Conservation (phyloP, 345 rosid species). For the Citropsis articulata region DNA sequence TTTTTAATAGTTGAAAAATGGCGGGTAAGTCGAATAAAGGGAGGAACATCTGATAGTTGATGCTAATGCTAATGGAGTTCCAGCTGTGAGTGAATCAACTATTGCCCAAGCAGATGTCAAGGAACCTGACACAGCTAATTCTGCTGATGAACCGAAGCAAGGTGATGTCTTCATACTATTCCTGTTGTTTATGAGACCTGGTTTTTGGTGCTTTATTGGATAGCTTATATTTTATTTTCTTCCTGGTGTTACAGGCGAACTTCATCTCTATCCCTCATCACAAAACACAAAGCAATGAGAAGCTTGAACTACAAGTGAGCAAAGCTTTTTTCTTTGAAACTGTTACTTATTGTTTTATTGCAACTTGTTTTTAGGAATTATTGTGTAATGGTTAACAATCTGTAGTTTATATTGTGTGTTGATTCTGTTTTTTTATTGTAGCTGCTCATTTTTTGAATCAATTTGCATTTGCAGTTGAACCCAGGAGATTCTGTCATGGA, state of each 20-base stretch:
- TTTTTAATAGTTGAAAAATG: constrained; percentile 36
- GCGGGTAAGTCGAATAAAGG: constrained; percentile 93
- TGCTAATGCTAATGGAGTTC: constrained; percentile 40
- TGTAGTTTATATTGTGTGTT: background rate
- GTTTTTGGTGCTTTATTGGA: background rate
- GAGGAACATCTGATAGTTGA: constrained; percentile 41
- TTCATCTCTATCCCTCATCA: constrained; percentile 79
- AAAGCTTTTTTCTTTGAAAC: background rate
- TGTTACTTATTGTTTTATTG: background rate
- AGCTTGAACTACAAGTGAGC: constrained; percentile 91
- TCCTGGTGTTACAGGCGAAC: constrained; percentile 58
- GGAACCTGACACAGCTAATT: constrained; percentile 39
- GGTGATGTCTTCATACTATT: constrained; percentile 32
- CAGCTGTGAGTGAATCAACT: constrained; percentile 31
- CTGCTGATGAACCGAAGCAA: constrained; percentile 56
- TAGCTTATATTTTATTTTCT: background rate
- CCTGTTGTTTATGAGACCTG: background rate
- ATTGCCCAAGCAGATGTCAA: constrained; percentile 33
- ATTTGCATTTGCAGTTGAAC: constrained; percentile 59
- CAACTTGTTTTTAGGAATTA: background rate
- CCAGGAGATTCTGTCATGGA: constrained; percentile 99
- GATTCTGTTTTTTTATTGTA: background rate
- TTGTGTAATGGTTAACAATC: background rate
- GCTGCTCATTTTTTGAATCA: constrained; percentile 8
- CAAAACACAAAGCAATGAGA: constrained; percentile 76